A percentile compares a stretch with the other conserved stretches of the same genome.
These are phyloP conservation scores for Oemleria cerasiformis DNA, from an alignment of 306 rosid genomes.

Conservation along the genomic window DNA sequence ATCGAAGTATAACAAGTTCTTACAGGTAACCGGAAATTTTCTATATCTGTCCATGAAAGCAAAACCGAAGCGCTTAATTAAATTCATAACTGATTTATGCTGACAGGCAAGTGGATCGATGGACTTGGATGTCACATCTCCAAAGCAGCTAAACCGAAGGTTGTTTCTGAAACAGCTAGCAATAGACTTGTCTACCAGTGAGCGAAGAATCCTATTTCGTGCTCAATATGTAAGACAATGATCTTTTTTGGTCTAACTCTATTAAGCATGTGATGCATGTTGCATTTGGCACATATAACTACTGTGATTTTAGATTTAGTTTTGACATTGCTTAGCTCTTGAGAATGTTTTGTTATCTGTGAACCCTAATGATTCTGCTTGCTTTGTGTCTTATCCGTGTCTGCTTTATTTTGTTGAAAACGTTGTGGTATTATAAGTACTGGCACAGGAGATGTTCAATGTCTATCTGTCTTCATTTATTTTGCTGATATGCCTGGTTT, in stretches of 20 bases:
- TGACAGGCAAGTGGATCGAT: conserved; percentile 87
- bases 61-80: not conserved
- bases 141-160: conserved; percentile 83
- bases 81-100: conserved; percentile 5
- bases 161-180: conserved; percentile 89
- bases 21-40: conserved; percentile 52
- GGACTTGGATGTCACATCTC: conserved; percentile 90
- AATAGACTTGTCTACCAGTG: conserved; percentile 75
- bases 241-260: not conserved
- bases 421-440: not conserved
- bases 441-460: not conserved
- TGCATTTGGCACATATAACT: not conserved
- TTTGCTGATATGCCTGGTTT: conserved; percentile 19
- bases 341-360: not conserved
- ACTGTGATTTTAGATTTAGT: conserved; percentile 3
- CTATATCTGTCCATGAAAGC: not conserved
- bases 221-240: conserved; percentile 74
- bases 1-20: conserved; percentile 78
- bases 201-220: conserved; percentile 82
- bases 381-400: not conserved
- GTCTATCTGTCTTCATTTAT: not conserved
- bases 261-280: not conserved
- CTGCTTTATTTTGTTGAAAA: not conserved
- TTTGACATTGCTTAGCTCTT: conserved; percentile 16
- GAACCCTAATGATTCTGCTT: not conserved